These are phyloP conservation scores for Colletotrichum neosansevieriae DNA, from an alignment of 2,329 filamentous ascomycete genomes.

Conservation along the genomic window DNA sequence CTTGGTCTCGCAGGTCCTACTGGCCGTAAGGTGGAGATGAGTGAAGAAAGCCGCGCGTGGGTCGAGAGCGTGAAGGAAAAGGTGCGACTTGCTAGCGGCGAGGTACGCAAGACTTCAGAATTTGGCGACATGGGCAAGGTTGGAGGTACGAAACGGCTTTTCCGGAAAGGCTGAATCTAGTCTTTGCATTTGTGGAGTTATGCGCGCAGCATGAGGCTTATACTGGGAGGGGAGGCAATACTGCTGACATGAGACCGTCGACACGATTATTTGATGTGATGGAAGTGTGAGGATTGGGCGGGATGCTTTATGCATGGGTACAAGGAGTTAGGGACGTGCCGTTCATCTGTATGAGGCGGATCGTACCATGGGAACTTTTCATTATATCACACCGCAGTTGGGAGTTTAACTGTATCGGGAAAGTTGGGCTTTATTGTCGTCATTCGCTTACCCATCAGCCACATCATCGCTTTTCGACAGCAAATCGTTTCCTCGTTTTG, in stretches of 20 bases:
- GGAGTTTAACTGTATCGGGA: constrained; percentile 6
- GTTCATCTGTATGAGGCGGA: constrained; percentile 24
- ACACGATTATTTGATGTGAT: constrained; percentile 10
- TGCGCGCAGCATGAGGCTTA: constrained; percentile 8
- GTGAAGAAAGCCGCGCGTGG: constrained; percentile 81
- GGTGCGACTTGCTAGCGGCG: constrained; percentile 77
- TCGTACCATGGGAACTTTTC: constrained; percentile 28
- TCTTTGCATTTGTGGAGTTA: not conserved
- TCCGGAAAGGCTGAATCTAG: constrained; percentile 58
- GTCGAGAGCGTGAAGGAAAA: constrained; percentile 87
- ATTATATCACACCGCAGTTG: constrained; percentile 14
- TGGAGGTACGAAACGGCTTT: constrained; percentile 79
- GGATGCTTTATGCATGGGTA: constrained; percentile 9
- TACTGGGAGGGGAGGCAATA: not conserved
- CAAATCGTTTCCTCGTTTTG: constrained; percentile 8
- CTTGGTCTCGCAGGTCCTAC: constrained; percentile 80
- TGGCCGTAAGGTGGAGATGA: constrained; percentile 73
- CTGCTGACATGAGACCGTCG: constrained; percentile 1
- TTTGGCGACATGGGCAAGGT: constrained; percentile 80
- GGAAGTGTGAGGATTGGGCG: not conserved
- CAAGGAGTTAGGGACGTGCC: constrained; percentile 29
- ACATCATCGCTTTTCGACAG: not conserved
- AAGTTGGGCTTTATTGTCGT: constrained; percentile 1
- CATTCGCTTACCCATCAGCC: not conserved
- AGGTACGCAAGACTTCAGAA: constrained; percentile 54